These are phyloP conservation scores for Jamesozyma rosinii DNA, from an alignment of 805 yeast genomes.

Conservation along the genomic window DNA sequence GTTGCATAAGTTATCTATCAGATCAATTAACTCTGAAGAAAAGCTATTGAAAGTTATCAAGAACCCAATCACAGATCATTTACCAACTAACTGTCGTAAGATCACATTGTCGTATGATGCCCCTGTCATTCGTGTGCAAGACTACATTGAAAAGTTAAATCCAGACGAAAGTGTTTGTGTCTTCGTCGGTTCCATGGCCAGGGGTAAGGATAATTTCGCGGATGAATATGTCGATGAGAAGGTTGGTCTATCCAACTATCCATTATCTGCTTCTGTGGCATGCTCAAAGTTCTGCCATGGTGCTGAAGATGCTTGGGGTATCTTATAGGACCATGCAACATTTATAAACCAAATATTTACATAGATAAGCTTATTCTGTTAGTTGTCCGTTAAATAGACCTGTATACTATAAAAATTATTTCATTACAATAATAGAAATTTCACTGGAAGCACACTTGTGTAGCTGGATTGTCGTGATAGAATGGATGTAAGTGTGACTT, in stretches of 20 bases:
- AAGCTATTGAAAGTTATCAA: constrained; percentile 87
- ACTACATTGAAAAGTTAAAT: constrained; percentile 68
- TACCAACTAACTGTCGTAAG: constrained; percentile 92
- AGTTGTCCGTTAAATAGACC: background rate
- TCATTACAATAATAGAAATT: too few species aligned
- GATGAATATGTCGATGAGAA: constrained; percentile 96
- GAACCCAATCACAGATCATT: constrained; percentile 93
- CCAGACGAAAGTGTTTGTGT: constrained; percentile 93
- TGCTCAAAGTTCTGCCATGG: constrained; percentile 98
- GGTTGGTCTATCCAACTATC: constrained; percentile 89
- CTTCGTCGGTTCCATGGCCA: constrained; percentile 98
- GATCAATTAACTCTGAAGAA: constrained; percentile 93
- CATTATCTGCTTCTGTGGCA: constrained; percentile 94
- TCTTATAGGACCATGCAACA: constrained; percentile 29
- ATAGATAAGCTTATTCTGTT: background rate
- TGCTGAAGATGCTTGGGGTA: constrained; percentile 96
- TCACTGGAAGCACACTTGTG: too few species aligned
- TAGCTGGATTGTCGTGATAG: too few species aligned
- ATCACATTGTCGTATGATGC: constrained; percentile 90
- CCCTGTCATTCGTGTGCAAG: constrained; percentile 77
- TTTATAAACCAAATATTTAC: background rate
- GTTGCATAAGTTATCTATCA: constrained; percentile 81
- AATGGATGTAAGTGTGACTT: too few species aligned
- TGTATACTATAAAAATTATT: background rate
- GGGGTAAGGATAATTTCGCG: constrained; percentile 95